Percentiles rank a stretch among this genome's conserved stretches.
Evolutionary conservation across 2,329 filamentous ascomycete species (phyloP).

Genomic region (Colletotrichum sp.): DNA sequence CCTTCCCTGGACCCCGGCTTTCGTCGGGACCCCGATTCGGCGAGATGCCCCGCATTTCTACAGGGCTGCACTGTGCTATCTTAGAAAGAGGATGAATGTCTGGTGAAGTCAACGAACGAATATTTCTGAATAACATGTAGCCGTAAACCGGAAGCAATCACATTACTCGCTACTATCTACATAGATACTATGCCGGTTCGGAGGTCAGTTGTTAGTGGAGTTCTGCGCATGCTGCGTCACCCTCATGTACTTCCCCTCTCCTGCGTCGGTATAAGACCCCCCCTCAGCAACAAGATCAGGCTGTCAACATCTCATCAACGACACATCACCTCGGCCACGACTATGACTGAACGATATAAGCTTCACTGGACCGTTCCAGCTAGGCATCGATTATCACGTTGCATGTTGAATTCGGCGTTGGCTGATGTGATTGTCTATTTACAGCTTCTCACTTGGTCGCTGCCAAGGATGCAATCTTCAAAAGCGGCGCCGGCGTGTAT

Average conservation of each 20-base stretch:
- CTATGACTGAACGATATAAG: slow-evolving; percentile 21
- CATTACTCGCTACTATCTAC: accelerated
- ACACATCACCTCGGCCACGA: neutral
- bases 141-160: accelerated
- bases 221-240: neutral
- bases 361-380: slow-evolving; percentile 18
- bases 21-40: neutral
- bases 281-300: neutral
- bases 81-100: neutral
- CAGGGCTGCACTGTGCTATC: neutral
- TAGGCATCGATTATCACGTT: neutral
- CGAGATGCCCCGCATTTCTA: neutral
- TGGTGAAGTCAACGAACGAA: too few species aligned
- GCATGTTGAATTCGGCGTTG: neutral
- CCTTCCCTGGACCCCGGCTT: neutral
- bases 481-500: slow-evolving; percentile 26
- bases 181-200: neutral
- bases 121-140: neutral
- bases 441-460: slow-evolving; percentile 19
- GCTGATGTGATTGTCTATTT: neutral
- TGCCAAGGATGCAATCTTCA: slow-evolving; percentile 28
- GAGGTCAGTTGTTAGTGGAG: neutral
- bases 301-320: neutral
- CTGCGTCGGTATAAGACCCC: neutral
- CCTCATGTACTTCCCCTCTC: neutral